phyloP scores from a whole-genome alignment of 2,329 filamentous ascomycete genomes.

The Polytolypa hystricis region DNA sequence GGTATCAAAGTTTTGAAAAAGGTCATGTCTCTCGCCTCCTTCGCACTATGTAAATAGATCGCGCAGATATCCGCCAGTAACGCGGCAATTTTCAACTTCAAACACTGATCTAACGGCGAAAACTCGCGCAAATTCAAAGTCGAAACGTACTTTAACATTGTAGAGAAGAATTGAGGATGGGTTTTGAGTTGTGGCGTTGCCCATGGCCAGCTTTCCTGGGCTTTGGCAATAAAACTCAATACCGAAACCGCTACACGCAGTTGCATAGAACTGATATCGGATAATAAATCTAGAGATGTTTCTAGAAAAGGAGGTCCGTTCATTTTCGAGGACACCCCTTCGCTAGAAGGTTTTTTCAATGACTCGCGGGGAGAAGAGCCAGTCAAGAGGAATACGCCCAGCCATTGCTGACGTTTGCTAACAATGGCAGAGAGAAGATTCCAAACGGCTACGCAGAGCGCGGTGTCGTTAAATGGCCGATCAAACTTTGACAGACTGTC shows the following conservation, averaged over 20 bases:
- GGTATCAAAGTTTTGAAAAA: slow-evolving; percentile 62
- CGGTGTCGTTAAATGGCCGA: slow-evolving; percentile 54
- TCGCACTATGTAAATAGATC: slow-evolving; percentile 78
- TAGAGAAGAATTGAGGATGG: slow-evolving; percentile 61
- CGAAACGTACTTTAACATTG: slow-evolving; percentile 58
- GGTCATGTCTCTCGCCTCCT: slow-evolving; percentile 58
- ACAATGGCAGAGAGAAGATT: slow-evolving; percentile 75
- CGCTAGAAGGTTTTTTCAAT: slow-evolving; percentile 42
- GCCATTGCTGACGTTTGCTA: slow-evolving; percentile 86
- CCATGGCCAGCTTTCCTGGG: slow-evolving; percentile 94
- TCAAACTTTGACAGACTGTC: slow-evolving; percentile 66
- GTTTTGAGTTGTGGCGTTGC: slow-evolving; percentile 70
- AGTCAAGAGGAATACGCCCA: slow-evolving; percentile 84
- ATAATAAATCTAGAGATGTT: slow-evolving; percentile 60
- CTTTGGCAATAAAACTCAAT: slow-evolving; percentile 74
- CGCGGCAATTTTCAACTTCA: slow-evolving; percentile 62
- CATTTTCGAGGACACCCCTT: slow-evolving; percentile 38
- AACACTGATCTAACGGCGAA: slow-evolving; percentile 34
- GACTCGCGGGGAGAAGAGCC: slow-evolving; percentile 73
- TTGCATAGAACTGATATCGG: slow-evolving; percentile 52
- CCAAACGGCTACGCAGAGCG: slow-evolving; percentile 64
- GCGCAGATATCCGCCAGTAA: slow-evolving; percentile 79
- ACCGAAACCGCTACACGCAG: slow-evolving; percentile 60
- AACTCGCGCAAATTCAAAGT: slow-evolving; percentile 47
- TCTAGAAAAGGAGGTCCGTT: slow-evolving; percentile 58